Base-by-base conservation (phyloP, 768 basidiomycete species). In the Hericium coralloides region DNA sequence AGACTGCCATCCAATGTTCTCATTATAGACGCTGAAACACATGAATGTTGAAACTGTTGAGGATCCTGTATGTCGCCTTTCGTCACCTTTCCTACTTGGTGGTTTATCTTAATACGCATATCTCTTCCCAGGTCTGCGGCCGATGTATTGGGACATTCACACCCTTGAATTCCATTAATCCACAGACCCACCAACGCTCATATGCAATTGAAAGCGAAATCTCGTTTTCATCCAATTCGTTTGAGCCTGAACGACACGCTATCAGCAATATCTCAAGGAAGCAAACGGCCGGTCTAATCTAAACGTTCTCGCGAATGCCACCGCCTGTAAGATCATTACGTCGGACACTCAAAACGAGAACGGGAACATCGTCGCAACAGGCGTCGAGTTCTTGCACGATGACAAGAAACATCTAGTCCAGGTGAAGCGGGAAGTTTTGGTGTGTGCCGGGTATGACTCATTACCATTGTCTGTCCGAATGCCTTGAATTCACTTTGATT, bases 381-480 rank as follows among this genome's bases (percentile, higher is more conserved):
- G 74, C 14, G 65, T 77, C 17, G 64, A 63, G 52, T 76, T 74
- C 65, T 60, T 67, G 36, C 26, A 53, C 20, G 59, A 62, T 8
- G 67, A 64, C 0, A 59, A 66, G 48, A 58, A 26, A 14, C 68
- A 71, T 53, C 61, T 63, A 12, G 71, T 70, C 9, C 65, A 67
- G 39, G 74, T 73, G 31, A 65, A 61, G 56, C 70, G 69, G 57
- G 76, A 78, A 60, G 74, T 76, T 41, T 71, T 77, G 56, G 66
- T 83, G 2, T 71, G 68, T 51, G 71, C 74, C 4, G 76, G 76
- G 74, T 74, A 62, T 26, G 62, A 20, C 56, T 12, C 31, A 3
- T 45, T 7, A 26, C 14, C 18, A 2, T 14, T 26, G 38, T 31
- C 4, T 31, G 31, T 31, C 31, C 31, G 7, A 7, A 31, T 31